Evolutionary conservation across 2,329 filamentous ascomycete species (phyloP), one percentile per base, ranked within the genome.

Genomic region (Endoconidiophora laricicola): DNA sequence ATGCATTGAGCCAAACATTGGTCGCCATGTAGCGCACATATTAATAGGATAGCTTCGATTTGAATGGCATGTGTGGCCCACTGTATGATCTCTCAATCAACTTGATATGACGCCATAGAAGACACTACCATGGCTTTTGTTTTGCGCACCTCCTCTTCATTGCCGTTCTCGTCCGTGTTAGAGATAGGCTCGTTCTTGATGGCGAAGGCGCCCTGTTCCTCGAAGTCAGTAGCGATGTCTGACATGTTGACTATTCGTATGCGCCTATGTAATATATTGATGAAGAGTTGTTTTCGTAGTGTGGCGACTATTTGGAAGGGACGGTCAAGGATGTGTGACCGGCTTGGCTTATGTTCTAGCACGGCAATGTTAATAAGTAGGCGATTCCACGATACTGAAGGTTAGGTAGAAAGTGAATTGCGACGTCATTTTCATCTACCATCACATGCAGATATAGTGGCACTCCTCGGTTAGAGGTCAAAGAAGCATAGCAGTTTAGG

Each of bases 91-190:
- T 26, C 6, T 26, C n/a, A 26, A 23, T 24, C 42, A 44, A 16
- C 22, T 14, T 14, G 12, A 14, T 44, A 14, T 29, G 29, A 12
- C 29, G 29, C 40, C 39, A 18, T n/a, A 44, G 24, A 26, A 37
- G 40, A 38, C 36, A 26, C 26, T 29, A 18, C 40, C 22, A 37
- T 29, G 20, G 44, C 40, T 44, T 43, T 49, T 41, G 29, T 47
- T 47, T 44, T 49, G 47, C 47, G 47, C 47, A 49, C 47, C 47
- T 49, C 47, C 47, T 49, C 47, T 49, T 49, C 47, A 49, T 42
- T 49, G 39, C 39, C 18, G 4, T 38, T 26, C 14, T 49, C 40
- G 10, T 42, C 39, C 22, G 18, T 23, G 26, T 42, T 41, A 16
- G 14, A n/a, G 10, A 29, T 22, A 41, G 40, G n/a, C 40, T 49